Evolutionary conservation across 2,329 filamentous ascomycete species (phyloP).

Genomic region (Arthrocladium fulminans): DNA sequence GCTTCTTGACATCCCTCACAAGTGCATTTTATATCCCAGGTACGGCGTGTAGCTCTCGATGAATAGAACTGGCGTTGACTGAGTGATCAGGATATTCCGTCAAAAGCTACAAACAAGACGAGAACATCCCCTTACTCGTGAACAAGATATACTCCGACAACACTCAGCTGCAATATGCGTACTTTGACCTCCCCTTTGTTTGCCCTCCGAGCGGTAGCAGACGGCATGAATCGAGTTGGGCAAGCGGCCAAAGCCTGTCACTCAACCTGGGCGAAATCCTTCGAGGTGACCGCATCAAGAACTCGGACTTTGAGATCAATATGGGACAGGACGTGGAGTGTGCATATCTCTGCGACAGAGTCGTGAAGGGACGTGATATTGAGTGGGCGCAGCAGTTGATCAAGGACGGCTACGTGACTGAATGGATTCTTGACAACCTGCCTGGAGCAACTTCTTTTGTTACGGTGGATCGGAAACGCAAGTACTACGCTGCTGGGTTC

Average conservation of each 20-base stretch:
- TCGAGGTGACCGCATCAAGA: conserved; percentile 74
- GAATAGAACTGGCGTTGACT: conserved; percentile 9
- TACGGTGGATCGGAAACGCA: conserved; percentile 71
- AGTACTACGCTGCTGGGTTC: conserved; percentile 85
- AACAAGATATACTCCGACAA: conserved; percentile 90
- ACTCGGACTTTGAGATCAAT: conserved; percentile 70
- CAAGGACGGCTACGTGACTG: conserved; percentile 70
- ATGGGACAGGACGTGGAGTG: conserved; percentile 71
- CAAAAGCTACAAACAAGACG: conserved; percentile 65
- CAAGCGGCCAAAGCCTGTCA: conserved; percentile 67
- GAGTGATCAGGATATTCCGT: conserved; percentile 62
- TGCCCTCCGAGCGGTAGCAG: conserved; percentile 65
- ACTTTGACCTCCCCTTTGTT: conserved; percentile 79
- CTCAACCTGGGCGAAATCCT: conserved; percentile 82
- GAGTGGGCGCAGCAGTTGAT: conserved; percentile 63
- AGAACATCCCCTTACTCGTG: conserved; percentile 73
- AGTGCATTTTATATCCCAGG: conserved; percentile 80
- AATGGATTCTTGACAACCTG: conserved; percentile 90
- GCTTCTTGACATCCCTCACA: conserved; percentile 41
- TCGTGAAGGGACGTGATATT: conserved; percentile 56
- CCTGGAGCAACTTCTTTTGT: conserved; percentile 84
- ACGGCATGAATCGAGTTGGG: conserved; percentile 56
- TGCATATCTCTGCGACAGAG: conserved; percentile 60
- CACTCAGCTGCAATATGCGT: conserved; percentile 84
- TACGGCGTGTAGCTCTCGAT: conserved; percentile 35